Base-by-base conservation (phyloP, 2,329 filamentous ascomycete genomes). In the Pezicula carpinea region DNA sequence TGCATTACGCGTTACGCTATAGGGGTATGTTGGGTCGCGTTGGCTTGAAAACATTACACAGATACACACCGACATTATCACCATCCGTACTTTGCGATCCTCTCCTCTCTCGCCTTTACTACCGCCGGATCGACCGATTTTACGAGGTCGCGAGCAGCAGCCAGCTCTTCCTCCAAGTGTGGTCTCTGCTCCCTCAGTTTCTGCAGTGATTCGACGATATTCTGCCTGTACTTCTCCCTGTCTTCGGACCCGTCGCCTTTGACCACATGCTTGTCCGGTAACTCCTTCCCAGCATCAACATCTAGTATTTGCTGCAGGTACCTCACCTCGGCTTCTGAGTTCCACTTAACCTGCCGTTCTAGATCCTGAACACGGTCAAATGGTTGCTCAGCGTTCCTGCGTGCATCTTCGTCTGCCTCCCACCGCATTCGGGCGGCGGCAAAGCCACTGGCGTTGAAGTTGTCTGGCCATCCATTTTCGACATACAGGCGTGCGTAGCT, bases 381-480 rank as follows among this genome's bases (percentile, higher is more conserved):
- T 43, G 48, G 44, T 19, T 44, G 8, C 10, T 51, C 40, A 13
- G 36, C 22, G 2, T 23, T 23, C 5, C 21, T 15, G 6, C 22
- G 38, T 23, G 4, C 14, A 11, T 26, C 8, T 6, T 46, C 26
- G 5, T 40, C 26, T 14, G 18, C 23, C 10, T 43, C 26, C 33
- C 31, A 50, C 6, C 36, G 6, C 15, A 22, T 19, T 17, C 47
- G 42, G 26, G 42, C 38, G 10, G 21, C 15, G 5, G 39, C 11
- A 14, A 43, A 44, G 3, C 31, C 43, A 6, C 15, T 35, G 6
- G 31, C 6, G 17, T 52, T 33, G 14, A 51, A 53, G 7, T 23
- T 46, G 3, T 17, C 17, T 14, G 45, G 51, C 49, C 51, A 52
- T 1, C 51, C 46, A 35, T 51, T 39, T 23, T 50, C 22, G 6